A percentile compares a stretch with the other conserved stretches of the same genome.
Evolutionary conservation across 2,329 filamentous ascomycete species (phyloP).

Genomic region (Talaromyces sp.): DNA sequence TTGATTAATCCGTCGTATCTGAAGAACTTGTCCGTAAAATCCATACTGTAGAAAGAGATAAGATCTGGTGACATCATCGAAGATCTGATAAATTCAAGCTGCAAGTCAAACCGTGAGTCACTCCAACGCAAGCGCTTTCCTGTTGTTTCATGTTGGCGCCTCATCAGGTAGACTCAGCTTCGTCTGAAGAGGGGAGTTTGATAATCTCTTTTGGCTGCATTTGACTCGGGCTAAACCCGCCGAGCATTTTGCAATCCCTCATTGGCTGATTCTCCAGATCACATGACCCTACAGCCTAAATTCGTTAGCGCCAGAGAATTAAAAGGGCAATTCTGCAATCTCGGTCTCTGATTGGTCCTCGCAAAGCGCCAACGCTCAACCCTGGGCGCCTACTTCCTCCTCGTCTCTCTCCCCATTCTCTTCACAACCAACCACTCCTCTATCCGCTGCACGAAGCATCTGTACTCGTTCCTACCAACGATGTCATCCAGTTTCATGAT

Average conservation of each 20-base stretch:
- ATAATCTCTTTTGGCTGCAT: background rate
- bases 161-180: background rate
- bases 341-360: conserved; percentile 1
- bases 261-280: background rate
- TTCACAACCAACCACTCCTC: conserved; percentile 18
- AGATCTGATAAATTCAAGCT: no score
- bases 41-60: background rate
- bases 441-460: background rate
- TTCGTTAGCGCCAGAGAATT: background rate
- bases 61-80: background rate
- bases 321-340: background rate
- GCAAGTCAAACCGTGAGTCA: background rate
- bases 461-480: background rate
- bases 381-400: conserved; percentile 12
- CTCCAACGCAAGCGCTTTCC: background rate
- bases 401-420: background rate
- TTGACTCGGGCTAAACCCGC: background rate
- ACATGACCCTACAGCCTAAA: background rate
- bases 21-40: background rate
- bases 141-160: conserved; percentile 6
- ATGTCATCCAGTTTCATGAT: conserved; percentile 20
- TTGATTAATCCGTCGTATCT: conserved; percentile 6
- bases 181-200: background rate
- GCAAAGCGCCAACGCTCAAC: conserved; percentile 5
- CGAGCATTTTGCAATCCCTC: background rate